Conservation (phyloP, 306 rosid species). For the Vigna mungo region DNA sequence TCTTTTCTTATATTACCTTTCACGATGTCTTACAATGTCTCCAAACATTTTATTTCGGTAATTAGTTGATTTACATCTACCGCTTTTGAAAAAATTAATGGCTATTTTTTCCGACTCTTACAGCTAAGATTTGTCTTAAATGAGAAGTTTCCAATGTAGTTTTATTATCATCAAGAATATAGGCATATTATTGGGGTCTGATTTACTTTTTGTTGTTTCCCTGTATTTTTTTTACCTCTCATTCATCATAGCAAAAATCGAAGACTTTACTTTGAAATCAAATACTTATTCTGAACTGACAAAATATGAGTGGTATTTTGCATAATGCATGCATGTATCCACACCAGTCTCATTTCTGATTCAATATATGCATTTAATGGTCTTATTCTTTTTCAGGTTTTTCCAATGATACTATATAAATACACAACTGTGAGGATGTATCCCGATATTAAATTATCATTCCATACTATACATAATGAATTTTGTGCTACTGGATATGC, state of each 20-base stretch:
- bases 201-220: constrained; percentile 18
- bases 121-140: neutral
- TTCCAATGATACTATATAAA: neutral
- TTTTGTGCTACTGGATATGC: constrained; percentile 1
- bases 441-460: constrained; percentile 28
- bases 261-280: constrained; percentile 32
- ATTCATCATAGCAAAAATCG: constrained; percentile 9
- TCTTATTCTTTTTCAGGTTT: constrained; percentile 10
- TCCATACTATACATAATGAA: constrained; percentile 21
- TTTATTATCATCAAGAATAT: constrained; percentile 28
- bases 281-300: constrained; percentile 14
- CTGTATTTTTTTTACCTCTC: neutral
- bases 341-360: constrained; percentile 20
- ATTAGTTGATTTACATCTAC: neutral
- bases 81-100: neutral
- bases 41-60: constrained; percentile 4
- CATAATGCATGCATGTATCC: neutral
- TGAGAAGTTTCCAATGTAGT: constrained; percentile 8
- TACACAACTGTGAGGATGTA: constrained; percentile 26
- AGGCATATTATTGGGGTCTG: constrained; percentile 21
- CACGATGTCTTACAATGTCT: neutral
- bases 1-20: neutral
- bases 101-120: constrained; percentile 12
- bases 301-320: constrained; percentile 16
- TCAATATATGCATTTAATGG: constrained; percentile 1